Conservation (phyloP, 1,139 yeast genomes). For the Insectozyma bohioensis region DNA sequence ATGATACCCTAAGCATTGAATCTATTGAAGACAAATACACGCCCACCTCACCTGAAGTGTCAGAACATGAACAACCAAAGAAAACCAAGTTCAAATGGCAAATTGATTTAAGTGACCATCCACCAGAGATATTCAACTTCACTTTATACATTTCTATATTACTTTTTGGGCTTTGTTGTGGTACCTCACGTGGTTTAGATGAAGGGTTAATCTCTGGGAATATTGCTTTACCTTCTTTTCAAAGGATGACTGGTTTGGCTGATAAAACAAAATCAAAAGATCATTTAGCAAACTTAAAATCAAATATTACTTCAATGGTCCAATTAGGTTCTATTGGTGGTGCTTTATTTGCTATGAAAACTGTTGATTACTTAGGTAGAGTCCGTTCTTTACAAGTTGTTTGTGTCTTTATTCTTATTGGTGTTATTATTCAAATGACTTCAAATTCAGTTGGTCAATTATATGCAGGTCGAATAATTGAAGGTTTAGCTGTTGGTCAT, state of each 20-base stretch:
- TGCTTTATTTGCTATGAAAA: slow-evolving; percentile 41
- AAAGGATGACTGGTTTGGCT: slow-evolving; percentile 42
- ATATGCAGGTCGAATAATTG: slow-evolving; percentile 54
- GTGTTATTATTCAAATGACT: slow-evolving; percentile 50
- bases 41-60: not conserved
- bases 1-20: slow-evolving; percentile 4
- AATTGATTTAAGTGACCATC: slow-evolving; percentile 34
- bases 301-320: slow-evolving; percentile 63
- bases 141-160: slow-evolving; percentile 48
- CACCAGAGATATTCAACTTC: slow-evolving; percentile 49
- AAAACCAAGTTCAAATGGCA: slow-evolving; percentile 13
- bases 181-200: slow-evolving; percentile 62
- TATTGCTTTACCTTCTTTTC: slow-evolving; percentile 31
- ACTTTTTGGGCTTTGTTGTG: slow-evolving; percentile 54
- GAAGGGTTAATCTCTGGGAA: slow-evolving; percentile 42
- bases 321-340: slow-evolving; percentile 64
- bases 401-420: slow-evolving; percentile 45
- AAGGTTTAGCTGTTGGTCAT: slow-evolving; percentile 57
- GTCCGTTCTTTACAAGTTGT: slow-evolving; percentile 50
- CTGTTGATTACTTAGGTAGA: slow-evolving; percentile 57
- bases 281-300: slow-evolving; percentile 46
- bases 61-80: slow-evolving; percentile 1
- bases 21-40: slow-evolving; percentile 8
- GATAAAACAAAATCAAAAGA: slow-evolving; percentile 36
- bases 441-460: slow-evolving; percentile 46